Evolutionary conservation across 768 basidiomycete species (phyloP), one percentile per base, ranked within the genome.

Genomic region (Podaxis sp.): DNA sequence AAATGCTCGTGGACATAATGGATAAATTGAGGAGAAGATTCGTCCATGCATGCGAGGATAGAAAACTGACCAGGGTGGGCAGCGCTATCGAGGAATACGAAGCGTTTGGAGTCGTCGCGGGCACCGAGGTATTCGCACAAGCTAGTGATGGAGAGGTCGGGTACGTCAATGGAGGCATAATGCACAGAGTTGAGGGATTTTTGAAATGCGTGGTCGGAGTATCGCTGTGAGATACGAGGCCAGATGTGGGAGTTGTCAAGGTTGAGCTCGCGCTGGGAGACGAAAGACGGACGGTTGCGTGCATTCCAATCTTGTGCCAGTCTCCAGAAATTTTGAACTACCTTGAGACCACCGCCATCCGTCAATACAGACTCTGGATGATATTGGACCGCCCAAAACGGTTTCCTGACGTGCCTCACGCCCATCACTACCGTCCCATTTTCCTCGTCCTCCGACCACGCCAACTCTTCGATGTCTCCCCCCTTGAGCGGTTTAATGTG

Each of bases 331-430:
- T 92, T 94, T n/a, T 72, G 72, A 59, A 93, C 64, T 15, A 92
- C 84, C 61, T 87, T 81, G n/a, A 81, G 68, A 0, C 91, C 91
- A 4, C 88, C 89, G 1, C 81, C 83, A 47, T 78, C 76, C 2
- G 91, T 94, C 66, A 89, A 81, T 2, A 90, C 84, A 7, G 92
- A 94, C 70, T 94, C 93, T 5, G 93, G 93, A 71, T 94, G 93
- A 70, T 94, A 94, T 69, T 94, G 93, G 22, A 94, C 93, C 2
- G 89, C 91, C 88, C 90, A 94, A 69, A 92, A 91, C 2, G 93
- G 92, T 63, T 79, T 82, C 22, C 66, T 73, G 55, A 65, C 77
- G 70, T 94, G 93, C 65, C 80, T 82, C 27, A 83, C 74, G 43
- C 86, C 91, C 92, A 94, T 94, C 50, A 91, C 78, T 22, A 92